phyloP scores from a whole-genome alignment of 306 rosid genomes.

The Glycine soja region DNA sequence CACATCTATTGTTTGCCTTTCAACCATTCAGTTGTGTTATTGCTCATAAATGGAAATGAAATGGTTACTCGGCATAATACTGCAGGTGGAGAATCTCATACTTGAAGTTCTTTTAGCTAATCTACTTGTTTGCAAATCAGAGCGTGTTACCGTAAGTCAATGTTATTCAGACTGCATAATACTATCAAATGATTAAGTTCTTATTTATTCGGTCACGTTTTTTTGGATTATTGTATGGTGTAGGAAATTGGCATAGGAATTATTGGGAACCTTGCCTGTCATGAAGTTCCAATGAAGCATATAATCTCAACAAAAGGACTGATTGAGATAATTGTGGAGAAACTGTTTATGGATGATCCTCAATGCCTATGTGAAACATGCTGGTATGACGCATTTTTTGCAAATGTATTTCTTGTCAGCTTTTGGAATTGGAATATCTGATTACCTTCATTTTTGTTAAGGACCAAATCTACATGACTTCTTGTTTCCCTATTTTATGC shows the following conservation, averaged over 20 bases:
- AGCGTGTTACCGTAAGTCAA: constrained; percentile 68
- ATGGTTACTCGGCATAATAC: constrained; percentile 15
- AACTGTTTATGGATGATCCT: constrained; percentile 77
- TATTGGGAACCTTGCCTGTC: constrained; percentile 91
- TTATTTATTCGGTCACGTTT: constrained; percentile 36
- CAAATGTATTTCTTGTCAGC: background rate
- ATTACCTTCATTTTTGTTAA: too few relatives aligned
- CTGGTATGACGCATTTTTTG: constrained; percentile 61
- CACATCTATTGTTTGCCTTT: constrained; percentile 33
- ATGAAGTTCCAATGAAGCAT: constrained; percentile 68
- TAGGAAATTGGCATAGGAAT: constrained; percentile 89
- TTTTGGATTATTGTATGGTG: constrained; percentile 47
- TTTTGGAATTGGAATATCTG: too few relatives aligned
- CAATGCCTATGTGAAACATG: constrained; percentile 84
- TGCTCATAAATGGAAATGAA: constrained; percentile 21
- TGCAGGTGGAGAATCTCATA: constrained; percentile 82
- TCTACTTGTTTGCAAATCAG: constrained; percentile 69
- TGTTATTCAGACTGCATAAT: constrained; percentile 35
- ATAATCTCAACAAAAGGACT: constrained; percentile 67
- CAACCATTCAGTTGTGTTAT: background rate
- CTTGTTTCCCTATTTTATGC: too few relatives aligned
- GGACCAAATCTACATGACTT: too few relatives aligned
- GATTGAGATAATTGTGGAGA: constrained; percentile 64
- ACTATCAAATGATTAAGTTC: constrained; percentile 6
- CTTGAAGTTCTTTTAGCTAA: constrained; percentile 87